These are phyloP conservation scores for Solioccasus polychromus DNA, from an alignment of 768 basidiomycete species.

Conservation along the genomic window DNA sequence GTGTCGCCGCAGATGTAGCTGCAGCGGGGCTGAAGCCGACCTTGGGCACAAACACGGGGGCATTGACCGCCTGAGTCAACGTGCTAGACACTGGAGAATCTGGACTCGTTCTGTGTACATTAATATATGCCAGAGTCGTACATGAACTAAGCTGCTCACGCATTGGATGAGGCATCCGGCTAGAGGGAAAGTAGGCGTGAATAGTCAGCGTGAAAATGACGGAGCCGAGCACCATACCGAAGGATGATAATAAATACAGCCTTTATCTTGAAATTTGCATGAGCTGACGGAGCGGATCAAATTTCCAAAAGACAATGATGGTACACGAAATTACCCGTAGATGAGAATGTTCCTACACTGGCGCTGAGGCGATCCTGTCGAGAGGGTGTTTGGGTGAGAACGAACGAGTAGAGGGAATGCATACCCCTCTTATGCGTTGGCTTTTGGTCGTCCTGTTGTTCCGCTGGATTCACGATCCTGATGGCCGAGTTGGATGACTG, in stretches of 20 bases:
- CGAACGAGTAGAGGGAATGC: slow-evolving; percentile 16
- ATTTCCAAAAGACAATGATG: neutral
- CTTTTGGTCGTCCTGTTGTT: slow-evolving; percentile 40
- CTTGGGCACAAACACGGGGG: slow-evolving; percentile 84
- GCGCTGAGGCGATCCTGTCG: slow-evolving; percentile 62
- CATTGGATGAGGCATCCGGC: slow-evolving; percentile 20
- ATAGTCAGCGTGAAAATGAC: slow-evolving; percentile 14
- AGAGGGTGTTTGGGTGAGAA: slow-evolving; percentile 6
- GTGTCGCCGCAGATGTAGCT: slow-evolving; percentile 15
- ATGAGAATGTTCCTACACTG: slow-evolving; percentile 92
- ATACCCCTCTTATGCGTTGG: slow-evolving; percentile 53
- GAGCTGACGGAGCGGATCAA: slow-evolving; percentile 42
- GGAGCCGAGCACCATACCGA: slow-evolving; percentile 39
- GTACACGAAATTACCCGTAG: slow-evolving; percentile 60
- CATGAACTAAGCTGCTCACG: slow-evolving; percentile 20
- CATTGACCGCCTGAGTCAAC: slow-evolving; percentile 69
- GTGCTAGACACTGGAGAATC: slow-evolving; percentile 43
- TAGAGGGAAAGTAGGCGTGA: slow-evolving; percentile 10
- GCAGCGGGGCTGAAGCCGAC: slow-evolving; percentile 41
- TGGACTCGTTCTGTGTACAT: slow-evolving; percentile 34
- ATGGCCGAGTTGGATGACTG: slow-evolving; percentile 58
- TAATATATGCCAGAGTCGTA: neutral
- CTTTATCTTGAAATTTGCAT: slow-evolving; percentile 85
- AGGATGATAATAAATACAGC: slow-evolving; percentile 82
- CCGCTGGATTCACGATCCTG: slow-evolving; percentile 65